A percentile compares a stretch with the other conserved stretches of the same genome.
Conservation (phyloP, 148 eudicot genomes). For the Suaeda aralocaspica region DNA sequence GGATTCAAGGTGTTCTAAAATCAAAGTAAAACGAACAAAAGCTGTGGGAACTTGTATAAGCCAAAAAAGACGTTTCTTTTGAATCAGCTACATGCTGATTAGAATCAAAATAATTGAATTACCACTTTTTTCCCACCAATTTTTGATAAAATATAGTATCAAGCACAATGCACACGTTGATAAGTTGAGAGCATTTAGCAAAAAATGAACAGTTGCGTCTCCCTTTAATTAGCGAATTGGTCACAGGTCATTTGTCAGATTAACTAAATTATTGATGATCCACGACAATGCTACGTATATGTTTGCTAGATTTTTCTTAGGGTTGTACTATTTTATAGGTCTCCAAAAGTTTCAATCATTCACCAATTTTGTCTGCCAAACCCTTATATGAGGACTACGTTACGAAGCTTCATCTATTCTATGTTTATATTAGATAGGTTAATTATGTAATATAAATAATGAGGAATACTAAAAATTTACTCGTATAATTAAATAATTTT, state of each 20-base stretch:
- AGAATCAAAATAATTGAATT: constrained; percentile 32
- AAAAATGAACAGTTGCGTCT: not conserved
- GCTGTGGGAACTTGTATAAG: too few species aligned
- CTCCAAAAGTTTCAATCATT: constrained; percentile 27
- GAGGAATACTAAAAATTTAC: too few species aligned
- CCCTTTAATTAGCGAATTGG: not conserved
- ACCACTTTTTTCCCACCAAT: not conserved
- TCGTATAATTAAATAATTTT: too few species aligned
- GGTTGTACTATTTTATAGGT: constrained; percentile 3
- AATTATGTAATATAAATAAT: too few species aligned
- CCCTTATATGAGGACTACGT: too few species aligned
- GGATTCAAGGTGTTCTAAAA: not conserved
- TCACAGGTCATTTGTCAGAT: constrained; percentile 16
- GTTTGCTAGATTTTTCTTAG: not conserved
- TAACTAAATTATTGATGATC: constrained; percentile 4
- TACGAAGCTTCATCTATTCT: too few species aligned
- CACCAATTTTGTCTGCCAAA: constrained; percentile 26
- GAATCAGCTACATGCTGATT: constrained; percentile 28
- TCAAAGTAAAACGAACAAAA: too few species aligned
- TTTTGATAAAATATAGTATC: constrained; percentile 7
- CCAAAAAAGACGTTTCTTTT: constrained; percentile 15
- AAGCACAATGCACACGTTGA: not conserved
- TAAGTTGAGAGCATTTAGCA: constrained; percentile 3
- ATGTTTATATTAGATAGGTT: too few species aligned
- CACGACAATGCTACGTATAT: not conserved